phyloP scores from a whole-genome alignment of 257 asterid species.

The Nemophila menziesii region DNA sequence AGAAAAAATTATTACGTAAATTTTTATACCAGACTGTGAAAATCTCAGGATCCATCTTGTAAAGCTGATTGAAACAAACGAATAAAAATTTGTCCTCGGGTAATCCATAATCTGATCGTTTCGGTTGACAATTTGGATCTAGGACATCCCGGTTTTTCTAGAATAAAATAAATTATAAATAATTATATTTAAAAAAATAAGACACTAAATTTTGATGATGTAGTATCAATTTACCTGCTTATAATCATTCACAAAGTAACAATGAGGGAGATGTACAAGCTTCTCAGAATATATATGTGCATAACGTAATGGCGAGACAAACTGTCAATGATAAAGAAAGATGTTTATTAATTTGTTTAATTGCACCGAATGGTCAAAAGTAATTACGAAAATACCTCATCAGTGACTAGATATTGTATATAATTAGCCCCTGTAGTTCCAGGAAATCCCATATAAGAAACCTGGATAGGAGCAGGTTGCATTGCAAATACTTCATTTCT shows the following conservation, averaged over 20 bases:
- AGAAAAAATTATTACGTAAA: background rate
- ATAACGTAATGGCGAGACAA: conserved; percentile 76
- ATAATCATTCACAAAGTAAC: conserved; percentile 94
- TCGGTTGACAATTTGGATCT: conserved; percentile 64
- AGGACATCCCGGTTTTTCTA: conserved; percentile 91
- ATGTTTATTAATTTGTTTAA: background rate
- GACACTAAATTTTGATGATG: background rate
- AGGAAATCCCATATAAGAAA: conserved; percentile 98
- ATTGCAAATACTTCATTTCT: conserved; percentile 97
- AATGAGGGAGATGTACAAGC: conserved; percentile 91
- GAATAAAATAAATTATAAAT: conserved; percentile 6
- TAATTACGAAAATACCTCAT: conserved; percentile 45
- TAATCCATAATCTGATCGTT: conserved; percentile 87
- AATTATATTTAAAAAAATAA: background rate
- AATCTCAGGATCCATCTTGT: conserved; percentile 99
- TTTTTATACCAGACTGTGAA: conserved; percentile 77
- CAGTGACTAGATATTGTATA: conserved; percentile 88
- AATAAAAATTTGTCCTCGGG: conserved; percentile 91
- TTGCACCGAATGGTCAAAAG: conserved; percentile 4
- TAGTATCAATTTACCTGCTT: conserved; percentile 55
- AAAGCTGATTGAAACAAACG: conserved; percentile 98
- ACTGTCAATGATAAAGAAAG: conserved; percentile 30
- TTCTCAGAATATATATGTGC: conserved; percentile 89
- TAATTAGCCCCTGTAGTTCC: conserved; percentile 96
- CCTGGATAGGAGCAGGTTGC: conserved; percentile 99